Evolutionary conservation across 805 yeast genomes (phyloP).

Genomic region (Brettanomyces custersianus): DNA sequence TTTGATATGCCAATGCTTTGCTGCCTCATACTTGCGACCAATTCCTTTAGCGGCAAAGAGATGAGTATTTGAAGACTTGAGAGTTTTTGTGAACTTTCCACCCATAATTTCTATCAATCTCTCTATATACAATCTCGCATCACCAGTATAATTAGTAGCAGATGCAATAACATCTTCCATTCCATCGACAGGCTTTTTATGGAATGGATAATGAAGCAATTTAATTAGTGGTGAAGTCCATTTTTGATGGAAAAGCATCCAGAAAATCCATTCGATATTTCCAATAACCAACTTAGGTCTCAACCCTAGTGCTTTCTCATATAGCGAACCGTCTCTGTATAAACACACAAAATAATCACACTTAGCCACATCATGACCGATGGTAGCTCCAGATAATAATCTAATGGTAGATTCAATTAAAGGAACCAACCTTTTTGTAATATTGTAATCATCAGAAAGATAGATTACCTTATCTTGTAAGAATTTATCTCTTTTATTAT

Average conservation of each 20-base stretch:
- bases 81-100: conserved; percentile 61
- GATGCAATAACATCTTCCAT: conserved; percentile 50
- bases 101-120: conserved; percentile 60
- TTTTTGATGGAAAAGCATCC: conserved; percentile 44
- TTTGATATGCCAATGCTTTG: conserved; percentile 56
- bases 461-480: conserved; percentile 39
- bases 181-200: conserved; percentile 39
- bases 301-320: background rate
- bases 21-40: conserved; percentile 75
- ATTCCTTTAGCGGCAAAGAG: conserved; percentile 55
- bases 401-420: conserved; percentile 37
- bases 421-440: conserved; percentile 34
- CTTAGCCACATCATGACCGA: conserved; percentile 12
- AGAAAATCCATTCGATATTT: conserved; percentile 67
- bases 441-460: conserved; percentile 44
- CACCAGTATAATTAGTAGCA: conserved; percentile 79
- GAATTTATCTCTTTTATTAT: conserved; percentile 13
- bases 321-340: conserved; percentile 9
- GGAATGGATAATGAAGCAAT: conserved; percentile 65
- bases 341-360: background rate
- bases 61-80: conserved; percentile 60
- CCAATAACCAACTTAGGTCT: conserved; percentile 19
- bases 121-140: conserved; percentile 66
- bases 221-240: conserved; percentile 46
- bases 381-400: conserved; percentile 42